Percentiles rank a stretch among this genome's conserved stretches.
Conservation (phyloP, 495 filamentous ascomycete species). For the Neurospora sp. region DNA sequence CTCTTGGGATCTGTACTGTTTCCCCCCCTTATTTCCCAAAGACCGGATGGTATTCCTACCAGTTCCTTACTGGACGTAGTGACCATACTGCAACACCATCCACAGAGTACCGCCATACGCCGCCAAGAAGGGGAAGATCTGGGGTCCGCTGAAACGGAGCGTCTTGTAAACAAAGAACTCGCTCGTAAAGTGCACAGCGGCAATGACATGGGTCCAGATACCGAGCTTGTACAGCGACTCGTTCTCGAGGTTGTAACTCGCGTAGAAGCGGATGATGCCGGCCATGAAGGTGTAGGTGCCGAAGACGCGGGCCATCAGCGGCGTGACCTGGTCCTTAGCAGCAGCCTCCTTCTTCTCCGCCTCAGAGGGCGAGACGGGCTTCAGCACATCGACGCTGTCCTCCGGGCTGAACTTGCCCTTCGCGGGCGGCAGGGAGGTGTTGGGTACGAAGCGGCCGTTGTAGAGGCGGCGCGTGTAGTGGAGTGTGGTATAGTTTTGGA, state of each 20-base stretch:
- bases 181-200: constrained; percentile 66
- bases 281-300: constrained; percentile 84
- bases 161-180: constrained; percentile 74
- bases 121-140: constrained; percentile 66
- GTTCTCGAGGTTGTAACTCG: constrained; percentile 72
- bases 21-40: background rate
- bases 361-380: constrained; percentile 38
- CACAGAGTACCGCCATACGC: constrained; percentile 58
- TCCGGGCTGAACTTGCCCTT: constrained; percentile 31
- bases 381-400: constrained; percentile 32
- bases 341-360: constrained; percentile 23
- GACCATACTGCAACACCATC: constrained; percentile 68
- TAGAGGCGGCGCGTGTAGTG: constrained; percentile 72
- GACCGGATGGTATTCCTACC: background rate
- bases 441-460: constrained; percentile 40
- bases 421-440: constrained; percentile 23
- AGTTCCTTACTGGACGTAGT: constrained; percentile 42
- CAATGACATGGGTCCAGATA: constrained; percentile 70
- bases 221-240: constrained; percentile 66
- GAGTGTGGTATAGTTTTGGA: constrained; percentile 70
- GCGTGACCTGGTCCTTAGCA: constrained; percentile 47
- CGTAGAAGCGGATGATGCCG: constrained; percentile 67
- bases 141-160: constrained; percentile 54
- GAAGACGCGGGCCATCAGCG: constrained; percentile 73
- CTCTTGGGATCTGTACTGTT: background rate